Base-by-base conservation (phyloP, 441 rosid genomes). In the Biscutella laevigata region DNA sequence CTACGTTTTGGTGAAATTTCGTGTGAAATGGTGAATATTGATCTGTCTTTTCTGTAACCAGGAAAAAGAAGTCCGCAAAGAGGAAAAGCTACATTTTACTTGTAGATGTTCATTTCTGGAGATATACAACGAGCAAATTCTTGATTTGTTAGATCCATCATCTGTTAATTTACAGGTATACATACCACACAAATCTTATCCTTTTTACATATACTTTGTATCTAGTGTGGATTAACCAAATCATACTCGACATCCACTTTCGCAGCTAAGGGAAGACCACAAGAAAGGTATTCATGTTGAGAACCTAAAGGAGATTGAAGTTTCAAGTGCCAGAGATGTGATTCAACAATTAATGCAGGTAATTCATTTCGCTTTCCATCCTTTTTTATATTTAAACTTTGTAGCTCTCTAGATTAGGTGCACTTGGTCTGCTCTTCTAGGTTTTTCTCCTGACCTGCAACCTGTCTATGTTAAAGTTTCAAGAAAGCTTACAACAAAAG, bases 61-160 rank as follows among this genome's bases (percentile, higher is more conserved):
- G 99, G 99, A 89, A 69, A 86, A 80, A 71, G 94, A 81, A 51
- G 74, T 64, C 29, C 91, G 95, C 6, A 77, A 77, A 67, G 99
- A 86, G 17, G 97, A 84, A 50, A 89, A 84, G 59, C 45, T 86
- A 44, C 83, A 77, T 27, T 86, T 77, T 62, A 74, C 79, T 11
- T 89, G 99, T 57, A 84, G 75, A 72, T 94, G 99, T 77, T 94
- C 99, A 4, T 94, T 94, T 77, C 58, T 89, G 75, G 97, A 94
- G 72, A 94, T 94, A 47, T 94, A 94, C 71, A 94, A 94, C 17
- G 99, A 94, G 66, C 99, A 89, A 59, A 94, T 94, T 67, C 85
- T 89, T 64, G 97, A 94, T 71, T 91, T 94, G 56, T 61, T 94
- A 78, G 97, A 94, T 46, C 88, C 99, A 21, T 81, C 97, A 47